These are phyloP conservation scores for Alternaria triticina DNA, from an alignment of 2,329 filamentous ascomycete genomes.

Conservation along the genomic window DNA sequence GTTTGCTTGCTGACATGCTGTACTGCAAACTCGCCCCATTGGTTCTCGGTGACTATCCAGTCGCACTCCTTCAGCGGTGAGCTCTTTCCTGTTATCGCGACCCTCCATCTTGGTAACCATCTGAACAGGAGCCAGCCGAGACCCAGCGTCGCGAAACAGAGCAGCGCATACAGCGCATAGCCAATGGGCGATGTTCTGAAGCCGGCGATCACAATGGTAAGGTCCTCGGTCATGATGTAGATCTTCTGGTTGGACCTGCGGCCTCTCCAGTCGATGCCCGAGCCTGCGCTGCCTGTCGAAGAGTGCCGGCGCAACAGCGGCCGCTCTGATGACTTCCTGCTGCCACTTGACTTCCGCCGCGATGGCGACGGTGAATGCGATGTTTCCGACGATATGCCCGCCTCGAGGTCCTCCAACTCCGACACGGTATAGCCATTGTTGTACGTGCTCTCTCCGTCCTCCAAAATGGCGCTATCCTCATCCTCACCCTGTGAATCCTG, in stretches of 20 bases:
- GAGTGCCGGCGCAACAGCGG: slow-evolving; percentile 74
- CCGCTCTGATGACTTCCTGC: slow-evolving; percentile 62
- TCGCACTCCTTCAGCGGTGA: slow-evolving; percentile 75
- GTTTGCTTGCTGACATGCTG: slow-evolving; percentile 67
- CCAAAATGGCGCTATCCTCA: slow-evolving; percentile 42
- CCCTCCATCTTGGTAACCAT: slow-evolving; percentile 89
- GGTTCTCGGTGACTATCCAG: slow-evolving; percentile 96
- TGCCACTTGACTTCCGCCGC: slow-evolving; percentile 68
- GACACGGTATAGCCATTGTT: slow-evolving; percentile 49
- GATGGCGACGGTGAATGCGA: slow-evolving; percentile 27
- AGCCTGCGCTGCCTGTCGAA: slow-evolving; percentile 72
- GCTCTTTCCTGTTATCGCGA: slow-evolving; percentile 73
- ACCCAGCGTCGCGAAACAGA: slow-evolving; percentile 77
- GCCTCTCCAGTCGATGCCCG: slow-evolving; percentile 62
- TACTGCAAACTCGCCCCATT: slow-evolving; percentile 92
- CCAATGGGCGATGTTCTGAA: slow-evolving; percentile 80
- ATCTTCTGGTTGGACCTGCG: slow-evolving; percentile 84
- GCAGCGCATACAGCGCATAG: slow-evolving; percentile 68
- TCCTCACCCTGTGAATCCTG: slow-evolving; percentile 59
- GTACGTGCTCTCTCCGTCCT: slow-evolving; percentile 42
- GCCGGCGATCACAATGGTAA: slow-evolving; percentile 91
- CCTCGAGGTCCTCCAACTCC: slow-evolving; percentile 58
- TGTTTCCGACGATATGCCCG: slow-evolving; percentile 29
- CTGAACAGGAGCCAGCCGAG: slow-evolving; percentile 83
- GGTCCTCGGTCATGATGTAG: slow-evolving; percentile 89